Evolutionary conservation across 805 yeast species (phyloP).

Genomic region (Ogataea allantospora): DNA sequence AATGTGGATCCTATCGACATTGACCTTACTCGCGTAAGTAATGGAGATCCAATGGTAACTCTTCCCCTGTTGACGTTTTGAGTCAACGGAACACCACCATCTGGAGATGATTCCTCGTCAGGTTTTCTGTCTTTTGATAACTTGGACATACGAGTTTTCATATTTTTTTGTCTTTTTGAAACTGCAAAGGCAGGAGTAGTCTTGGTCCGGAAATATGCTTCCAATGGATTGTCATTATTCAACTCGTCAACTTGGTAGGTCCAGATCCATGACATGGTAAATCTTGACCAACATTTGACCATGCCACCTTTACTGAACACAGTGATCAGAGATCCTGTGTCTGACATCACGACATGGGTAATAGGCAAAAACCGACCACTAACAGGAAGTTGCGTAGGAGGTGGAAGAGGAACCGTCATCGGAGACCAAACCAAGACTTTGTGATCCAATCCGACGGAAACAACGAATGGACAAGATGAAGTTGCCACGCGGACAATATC

Average conservation of each 20-base stretch:
- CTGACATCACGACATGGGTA: constrained; percentile 53
- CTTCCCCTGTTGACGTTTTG: too few species aligned
- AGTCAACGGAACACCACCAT: background rate
- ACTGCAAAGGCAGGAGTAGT: constrained; percentile 42
- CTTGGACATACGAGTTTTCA: constrained; percentile 19
- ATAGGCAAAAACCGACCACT: constrained; percentile 58
- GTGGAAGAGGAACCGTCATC: constrained; percentile 44
- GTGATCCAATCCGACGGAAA: constrained; percentile 73
- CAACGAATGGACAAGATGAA: constrained; percentile 61
- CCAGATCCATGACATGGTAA: constrained; percentile 57
- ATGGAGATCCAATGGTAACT: too few species aligned
- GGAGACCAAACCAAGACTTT: constrained; percentile 75
- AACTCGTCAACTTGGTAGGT: constrained; percentile 42
- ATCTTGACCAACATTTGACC: constrained; percentile 61
- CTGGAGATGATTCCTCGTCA: constrained; percentile 8
- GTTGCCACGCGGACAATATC: constrained; percentile 64
- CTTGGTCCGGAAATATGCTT: constrained; percentile 58
- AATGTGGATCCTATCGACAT: constrained; percentile 34
- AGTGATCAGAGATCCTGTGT: constrained; percentile 57
- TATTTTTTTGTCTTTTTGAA: constrained; percentile 29
- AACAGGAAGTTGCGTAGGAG: constrained; percentile 44
- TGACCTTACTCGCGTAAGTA: constrained; percentile 24
- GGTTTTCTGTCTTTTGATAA: constrained; percentile 10
- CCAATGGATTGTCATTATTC: constrained; percentile 42
- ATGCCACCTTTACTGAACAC: constrained; percentile 51